Percentiles rank a stretch among this genome's conserved stretches.
phyloP scores from a whole-genome alignment of 257 asterid genomes.

The Nicotiana tabacum region DNA sequence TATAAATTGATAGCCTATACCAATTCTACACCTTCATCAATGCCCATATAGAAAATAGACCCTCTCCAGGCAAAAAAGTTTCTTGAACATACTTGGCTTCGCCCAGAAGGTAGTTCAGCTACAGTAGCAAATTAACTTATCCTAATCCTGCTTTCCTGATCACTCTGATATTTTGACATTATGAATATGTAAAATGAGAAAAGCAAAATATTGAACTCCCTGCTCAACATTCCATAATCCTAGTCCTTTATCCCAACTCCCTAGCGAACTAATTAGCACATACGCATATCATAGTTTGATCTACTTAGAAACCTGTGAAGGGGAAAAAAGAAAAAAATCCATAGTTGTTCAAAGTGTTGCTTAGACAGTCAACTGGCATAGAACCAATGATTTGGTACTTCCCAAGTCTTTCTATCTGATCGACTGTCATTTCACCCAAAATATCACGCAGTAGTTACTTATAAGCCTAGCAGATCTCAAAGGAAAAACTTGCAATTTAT shows the following conservation, averaged over 20 bases:
- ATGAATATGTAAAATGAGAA: background rate
- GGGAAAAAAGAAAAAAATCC: background rate
- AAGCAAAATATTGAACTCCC: background rate
- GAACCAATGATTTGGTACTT: background rate
- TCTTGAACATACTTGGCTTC: background rate
- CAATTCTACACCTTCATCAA: background rate
- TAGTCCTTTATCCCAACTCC: background rate
- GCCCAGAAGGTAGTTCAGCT: background rate
- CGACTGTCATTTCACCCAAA: background rate
- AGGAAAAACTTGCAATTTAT: background rate
- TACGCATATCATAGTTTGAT: background rate
- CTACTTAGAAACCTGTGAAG: background rate
- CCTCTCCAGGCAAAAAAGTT: background rate
- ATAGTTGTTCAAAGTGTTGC: background rate
- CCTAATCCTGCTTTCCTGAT: background rate
- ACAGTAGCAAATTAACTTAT: background rate
- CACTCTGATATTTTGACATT: background rate
- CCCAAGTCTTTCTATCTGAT: background rate
- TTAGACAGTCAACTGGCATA: background rate
- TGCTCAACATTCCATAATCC: background rate
- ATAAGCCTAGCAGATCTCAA: background rate
- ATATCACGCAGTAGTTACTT: background rate
- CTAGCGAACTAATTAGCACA: background rate
- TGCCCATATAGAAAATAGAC: background rate
- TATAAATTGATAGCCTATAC: background rate